Conservation (phyloP, 345 rosid species). For the Cardamine resedifolia region DNA sequence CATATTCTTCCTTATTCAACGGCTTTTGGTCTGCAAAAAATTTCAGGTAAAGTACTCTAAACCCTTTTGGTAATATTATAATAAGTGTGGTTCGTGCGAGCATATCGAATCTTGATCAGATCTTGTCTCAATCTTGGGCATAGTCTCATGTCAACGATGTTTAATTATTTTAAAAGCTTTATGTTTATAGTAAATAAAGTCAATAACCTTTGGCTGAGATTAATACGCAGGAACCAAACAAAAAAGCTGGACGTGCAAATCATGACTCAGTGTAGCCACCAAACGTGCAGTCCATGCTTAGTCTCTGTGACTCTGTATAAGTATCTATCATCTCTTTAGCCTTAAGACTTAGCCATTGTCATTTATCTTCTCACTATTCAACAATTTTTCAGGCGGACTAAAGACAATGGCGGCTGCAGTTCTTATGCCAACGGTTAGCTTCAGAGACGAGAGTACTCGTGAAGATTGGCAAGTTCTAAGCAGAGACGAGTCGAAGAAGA, state of each 20-base stretch:
- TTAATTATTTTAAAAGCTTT: background rate
- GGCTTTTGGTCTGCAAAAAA: conserved; percentile 28
- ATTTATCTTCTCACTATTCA: background rate
- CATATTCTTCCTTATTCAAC: conserved; percentile 15
- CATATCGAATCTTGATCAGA: conserved; percentile 22
- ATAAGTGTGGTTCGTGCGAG: conserved; percentile 24
- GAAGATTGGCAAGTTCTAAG: conserved; percentile 35
- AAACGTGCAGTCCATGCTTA: conserved; percentile 38
- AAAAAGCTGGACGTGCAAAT: conserved; percentile 35
- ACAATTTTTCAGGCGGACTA: conserved; percentile 13
- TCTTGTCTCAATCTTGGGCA: conserved; percentile 36
- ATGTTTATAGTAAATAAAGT: conserved; percentile 24
- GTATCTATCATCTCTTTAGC: conserved; percentile 16
- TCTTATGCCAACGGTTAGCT: conserved; percentile 36
- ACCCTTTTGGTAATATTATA: conserved; percentile 21
- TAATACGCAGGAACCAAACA: conserved; percentile 29
- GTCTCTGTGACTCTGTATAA: conserved; percentile 26
- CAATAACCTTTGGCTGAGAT: conserved; percentile 38
- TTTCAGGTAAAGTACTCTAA: conserved; percentile 18
- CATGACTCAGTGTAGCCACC: conserved; percentile 32
- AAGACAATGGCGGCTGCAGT: conserved; percentile 28
- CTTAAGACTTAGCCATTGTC: conserved; percentile 27
- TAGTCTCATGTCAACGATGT: conserved; percentile 32
- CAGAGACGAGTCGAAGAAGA: conserved; percentile 32
- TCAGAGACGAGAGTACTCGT: conserved; percentile 27